phyloP scores from a whole-genome alignment of 2,329 filamentous ascomycete genomes.

The Cercospora nicotianae region DNA sequence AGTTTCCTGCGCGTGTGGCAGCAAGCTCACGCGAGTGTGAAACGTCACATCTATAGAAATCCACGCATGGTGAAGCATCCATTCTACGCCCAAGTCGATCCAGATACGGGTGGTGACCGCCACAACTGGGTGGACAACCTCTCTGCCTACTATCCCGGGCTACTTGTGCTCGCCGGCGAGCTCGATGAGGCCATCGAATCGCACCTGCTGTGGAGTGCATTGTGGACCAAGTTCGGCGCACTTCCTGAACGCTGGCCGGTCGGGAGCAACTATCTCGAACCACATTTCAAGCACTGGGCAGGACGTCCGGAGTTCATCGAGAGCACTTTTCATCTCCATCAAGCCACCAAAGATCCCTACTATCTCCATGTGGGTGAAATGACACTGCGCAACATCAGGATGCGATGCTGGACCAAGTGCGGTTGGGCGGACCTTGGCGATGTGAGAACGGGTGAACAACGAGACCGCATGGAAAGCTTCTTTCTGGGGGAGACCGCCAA shows the following conservation, averaged over 20 bases:
- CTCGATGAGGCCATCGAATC: constrained; percentile 87
- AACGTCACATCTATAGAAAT: constrained; percentile 79
- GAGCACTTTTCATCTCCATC: constrained; percentile 93
- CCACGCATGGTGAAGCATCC: constrained; percentile 73
- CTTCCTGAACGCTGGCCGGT: constrained; percentile 80
- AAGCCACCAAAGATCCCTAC: constrained; percentile 91
- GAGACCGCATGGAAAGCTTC: constrained; percentile 97
- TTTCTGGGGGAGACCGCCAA: constrained; percentile 96
- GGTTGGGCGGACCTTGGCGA: constrained; percentile 82
- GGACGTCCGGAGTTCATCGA: constrained; percentile 96
- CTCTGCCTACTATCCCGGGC: constrained; percentile 89
- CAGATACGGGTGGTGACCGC: constrained; percentile 81
- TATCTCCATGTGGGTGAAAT: constrained; percentile 96
- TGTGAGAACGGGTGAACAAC: constrained; percentile 70
- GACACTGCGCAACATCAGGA: constrained; percentile 82
- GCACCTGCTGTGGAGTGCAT: constrained; percentile 83
- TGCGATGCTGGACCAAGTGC: constrained; percentile 84
- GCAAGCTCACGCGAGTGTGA: constrained; percentile 81
- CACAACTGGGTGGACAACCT: constrained; percentile 96
- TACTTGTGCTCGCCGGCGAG: constrained; percentile 82
- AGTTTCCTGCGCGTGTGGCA: constrained; percentile 82
- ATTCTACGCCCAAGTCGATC: constrained; percentile 88
- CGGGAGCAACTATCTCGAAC: constrained; percentile 75
- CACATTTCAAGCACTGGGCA: constrained; percentile 89
- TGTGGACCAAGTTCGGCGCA: constrained; percentile 94